A percentile compares a stretch with the other conserved stretches of the same genome.
Conservation (phyloP, 768 basidiomycete genomes). For the Leccinellum luteum region DNA sequence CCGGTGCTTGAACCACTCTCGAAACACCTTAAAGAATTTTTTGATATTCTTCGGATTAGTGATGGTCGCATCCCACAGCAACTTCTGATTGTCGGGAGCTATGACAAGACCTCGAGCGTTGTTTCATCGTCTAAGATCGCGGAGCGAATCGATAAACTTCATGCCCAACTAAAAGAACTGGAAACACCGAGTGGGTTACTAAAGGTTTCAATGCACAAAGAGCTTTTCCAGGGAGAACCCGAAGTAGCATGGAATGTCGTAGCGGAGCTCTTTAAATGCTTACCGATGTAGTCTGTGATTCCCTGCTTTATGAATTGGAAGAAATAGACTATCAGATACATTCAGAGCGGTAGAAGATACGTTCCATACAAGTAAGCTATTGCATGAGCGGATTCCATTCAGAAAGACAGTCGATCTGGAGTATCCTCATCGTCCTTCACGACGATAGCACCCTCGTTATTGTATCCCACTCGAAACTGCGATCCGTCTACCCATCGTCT, state of each 20-base stretch:
- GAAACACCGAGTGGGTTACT: too few relatives aligned
- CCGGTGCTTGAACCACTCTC: slow-evolving; percentile 4
- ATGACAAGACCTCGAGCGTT: slow-evolving; percentile 6
- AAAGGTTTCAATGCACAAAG: slow-evolving; percentile 3
- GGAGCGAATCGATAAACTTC: too few relatives aligned
- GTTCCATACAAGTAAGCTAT: not conserved
- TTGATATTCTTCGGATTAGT: not conserved
- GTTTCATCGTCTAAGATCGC: not conserved
- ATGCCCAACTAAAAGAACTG: not conserved
- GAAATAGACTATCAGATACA: not conserved
- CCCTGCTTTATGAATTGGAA: not conserved
- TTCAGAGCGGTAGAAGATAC: not conserved
- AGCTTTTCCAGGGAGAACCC: slow-evolving; percentile 9
- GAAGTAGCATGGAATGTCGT: slow-evolving; percentile 13
- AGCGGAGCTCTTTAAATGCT: slow-evolving; percentile 8
- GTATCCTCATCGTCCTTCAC: slow-evolving; percentile 30
- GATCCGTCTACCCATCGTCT: slow-evolving; percentile 46
- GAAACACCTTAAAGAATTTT: slow-evolving; percentile 6
- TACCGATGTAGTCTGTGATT: not conserved
- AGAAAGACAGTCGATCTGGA: not conserved
- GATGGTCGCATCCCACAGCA: not conserved
- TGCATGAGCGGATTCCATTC: not conserved
- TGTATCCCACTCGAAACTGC: slow-evolving; percentile 29
- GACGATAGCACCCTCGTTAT: slow-evolving; percentile 33
- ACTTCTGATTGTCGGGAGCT: slow-evolving; percentile 10